These are phyloP conservation scores for Phytophthora melonis DNA, from an alignment of 352 stramenopile genomes.

Conservation along the genomic window DNA sequence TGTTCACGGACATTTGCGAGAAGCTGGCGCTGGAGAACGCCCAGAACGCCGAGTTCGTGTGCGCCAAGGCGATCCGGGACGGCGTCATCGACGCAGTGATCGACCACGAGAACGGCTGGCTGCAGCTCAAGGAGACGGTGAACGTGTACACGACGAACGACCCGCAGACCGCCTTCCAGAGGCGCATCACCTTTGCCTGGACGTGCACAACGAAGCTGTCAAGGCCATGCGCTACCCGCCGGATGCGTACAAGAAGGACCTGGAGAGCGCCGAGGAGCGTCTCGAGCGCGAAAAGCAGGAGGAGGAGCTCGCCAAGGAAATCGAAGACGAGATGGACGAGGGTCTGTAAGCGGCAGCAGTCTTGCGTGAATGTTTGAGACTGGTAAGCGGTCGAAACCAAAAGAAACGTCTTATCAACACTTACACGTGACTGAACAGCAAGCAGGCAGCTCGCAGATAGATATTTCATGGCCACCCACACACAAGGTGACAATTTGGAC, in stretches of 20 bases:
- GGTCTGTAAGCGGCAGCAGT: constrained; percentile 55
- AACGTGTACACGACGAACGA: constrained; percentile 95
- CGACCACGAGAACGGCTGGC: constrained; percentile 95
- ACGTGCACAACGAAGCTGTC: constrained; percentile 99
- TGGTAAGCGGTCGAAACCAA: constrained; percentile 22
- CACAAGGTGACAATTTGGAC: not conserved
- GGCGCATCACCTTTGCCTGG: constrained; percentile 97
- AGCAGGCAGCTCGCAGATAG: no score
- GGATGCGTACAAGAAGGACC: constrained; percentile 98
- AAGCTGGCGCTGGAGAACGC: constrained; percentile 94
- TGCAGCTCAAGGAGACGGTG: constrained; percentile 91
- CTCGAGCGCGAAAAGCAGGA: constrained; percentile 94
- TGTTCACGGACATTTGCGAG: constrained; percentile 93
- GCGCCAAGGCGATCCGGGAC: constrained; percentile 98
- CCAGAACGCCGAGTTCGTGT: constrained; percentile 97
- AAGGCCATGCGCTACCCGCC: constrained; percentile 98
- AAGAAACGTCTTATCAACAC: constrained; percentile 13
- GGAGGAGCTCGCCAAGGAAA: constrained; percentile 96
- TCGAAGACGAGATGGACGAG: constrained; percentile 98
- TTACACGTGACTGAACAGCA: constrained; percentile 20
- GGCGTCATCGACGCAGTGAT: constrained; percentile 99
- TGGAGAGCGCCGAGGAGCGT: constrained; percentile 92
- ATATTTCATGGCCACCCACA: constrained; percentile 23
- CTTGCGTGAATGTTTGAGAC: not conserved
- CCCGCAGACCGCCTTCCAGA: constrained; percentile 95